Evolutionary conservation across 176 grass and related monocot genomes (phyloP).

Genomic region (Alopecurus myosuroides): DNA sequence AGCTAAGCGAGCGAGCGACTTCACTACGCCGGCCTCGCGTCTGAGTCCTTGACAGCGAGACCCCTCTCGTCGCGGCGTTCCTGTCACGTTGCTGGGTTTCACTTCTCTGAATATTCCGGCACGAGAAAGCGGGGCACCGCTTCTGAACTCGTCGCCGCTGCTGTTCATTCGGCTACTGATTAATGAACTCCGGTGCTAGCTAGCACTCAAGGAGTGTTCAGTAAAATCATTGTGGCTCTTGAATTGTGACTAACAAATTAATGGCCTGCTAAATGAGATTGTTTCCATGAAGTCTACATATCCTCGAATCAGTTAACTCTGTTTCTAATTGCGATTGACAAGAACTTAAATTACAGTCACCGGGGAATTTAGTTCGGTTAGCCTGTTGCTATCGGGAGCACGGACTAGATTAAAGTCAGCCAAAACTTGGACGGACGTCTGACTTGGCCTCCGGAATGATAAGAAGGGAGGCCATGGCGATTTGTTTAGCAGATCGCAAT

Average conservation of each 20-base stretch:
- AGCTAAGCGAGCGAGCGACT: slow-evolving; percentile 17
- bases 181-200: too few species aligned
- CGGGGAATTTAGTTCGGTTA: not conserved
- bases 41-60: slow-evolving; percentile 34
- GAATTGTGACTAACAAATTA: not conserved
- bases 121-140: not conserved
- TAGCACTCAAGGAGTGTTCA: not conserved
- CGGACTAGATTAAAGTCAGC: not conserved
- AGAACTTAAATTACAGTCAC: too few species aligned
- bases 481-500: slow-evolving; percentile 19
- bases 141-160: not conserved
- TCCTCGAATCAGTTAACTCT: too few species aligned
- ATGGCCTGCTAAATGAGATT: not conserved
- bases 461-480: not conserved
- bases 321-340: too few species aligned
- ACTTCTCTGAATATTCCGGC: slow-evolving; percentile 39
- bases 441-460: slow-evolving; percentile 13
- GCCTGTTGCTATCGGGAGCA: slow-evolving; percentile 1
- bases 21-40: too few species aligned
- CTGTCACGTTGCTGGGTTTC: slow-evolving; percentile 16
- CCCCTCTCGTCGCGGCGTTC: slow-evolving; percentile 17
- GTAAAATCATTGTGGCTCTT: not conserved
- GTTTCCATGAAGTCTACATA: not conserved
- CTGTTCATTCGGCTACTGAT: not conserved
- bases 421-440: not conserved